These are phyloP conservation scores for Teunomyces atbi DNA, from an alignment of 805 yeast genomes.

Conservation along the genomic window DNA sequence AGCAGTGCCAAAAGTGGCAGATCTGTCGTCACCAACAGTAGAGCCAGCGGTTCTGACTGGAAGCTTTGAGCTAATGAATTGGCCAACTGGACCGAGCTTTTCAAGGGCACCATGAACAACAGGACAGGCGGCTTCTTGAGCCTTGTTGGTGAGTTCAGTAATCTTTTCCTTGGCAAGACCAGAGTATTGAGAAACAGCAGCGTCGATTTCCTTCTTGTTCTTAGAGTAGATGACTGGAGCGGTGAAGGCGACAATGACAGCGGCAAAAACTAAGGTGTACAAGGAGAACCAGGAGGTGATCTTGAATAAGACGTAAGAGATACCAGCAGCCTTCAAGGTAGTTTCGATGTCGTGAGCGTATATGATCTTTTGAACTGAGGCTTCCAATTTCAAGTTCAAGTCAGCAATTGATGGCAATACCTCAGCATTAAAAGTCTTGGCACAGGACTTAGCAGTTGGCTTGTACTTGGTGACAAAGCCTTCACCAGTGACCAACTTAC, in stretches of 20 bases:
- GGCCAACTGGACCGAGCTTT: slow-evolving; percentile 66
- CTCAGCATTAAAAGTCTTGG: slow-evolving; percentile 35
- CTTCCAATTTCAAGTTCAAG: slow-evolving; percentile 51
- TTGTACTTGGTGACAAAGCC: slow-evolving; percentile 79
- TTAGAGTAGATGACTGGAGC: slow-evolving; percentile 71
- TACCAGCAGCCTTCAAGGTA: slow-evolving; percentile 71
- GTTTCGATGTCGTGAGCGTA: slow-evolving; percentile 69
- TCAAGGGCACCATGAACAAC: slow-evolving; percentile 54
- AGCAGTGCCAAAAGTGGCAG: slow-evolving; percentile 16
- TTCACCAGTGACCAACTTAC: slow-evolving; percentile 69
- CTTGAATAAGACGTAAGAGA: slow-evolving; percentile 62
- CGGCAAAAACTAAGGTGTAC: slow-evolving; percentile 59
- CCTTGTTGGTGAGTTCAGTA: slow-evolving; percentile 36
- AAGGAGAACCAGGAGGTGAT: slow-evolving; percentile 75
- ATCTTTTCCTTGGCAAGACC: slow-evolving; percentile 51
- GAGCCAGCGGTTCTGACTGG: slow-evolving; percentile 72
- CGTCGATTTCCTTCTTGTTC: slow-evolving; percentile 77
- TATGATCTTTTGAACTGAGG: slow-evolving; percentile 52
- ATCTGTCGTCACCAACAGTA: slow-evolving; percentile 47
- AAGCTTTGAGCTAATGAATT: slow-evolving; percentile 53
- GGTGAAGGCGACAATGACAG: slow-evolving; percentile 65
- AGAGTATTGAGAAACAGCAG: slow-evolving; percentile 47
- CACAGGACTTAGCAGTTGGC: slow-evolving; percentile 48
- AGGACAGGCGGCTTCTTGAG: slow-evolving; percentile 52
- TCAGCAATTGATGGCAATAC: slow-evolving; percentile 43